Evolutionary conservation across 208 protist genomes (phyloP).

Genomic region (Leptomonas pyrrhocoris): DNA sequence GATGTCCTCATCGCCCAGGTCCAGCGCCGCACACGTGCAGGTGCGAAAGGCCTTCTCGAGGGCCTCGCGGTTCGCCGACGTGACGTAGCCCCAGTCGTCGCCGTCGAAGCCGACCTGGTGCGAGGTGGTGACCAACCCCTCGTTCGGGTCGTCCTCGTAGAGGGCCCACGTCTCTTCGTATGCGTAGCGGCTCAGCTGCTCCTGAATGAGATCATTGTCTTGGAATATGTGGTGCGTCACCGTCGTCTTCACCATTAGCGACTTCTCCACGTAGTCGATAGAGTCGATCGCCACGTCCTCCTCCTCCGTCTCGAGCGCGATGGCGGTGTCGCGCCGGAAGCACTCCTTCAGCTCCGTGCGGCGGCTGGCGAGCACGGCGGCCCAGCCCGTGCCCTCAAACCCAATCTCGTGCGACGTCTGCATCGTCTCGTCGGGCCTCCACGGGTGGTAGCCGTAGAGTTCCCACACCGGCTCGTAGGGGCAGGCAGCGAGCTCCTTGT

Average conservation of each 20-base stretch:
- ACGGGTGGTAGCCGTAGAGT: constrained; percentile 53
- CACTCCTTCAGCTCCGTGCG: constrained; percentile 37
- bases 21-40: constrained; percentile 34
- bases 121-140: constrained; percentile 29
- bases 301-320: constrained; percentile 35
- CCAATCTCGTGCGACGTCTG: constrained; percentile 37
- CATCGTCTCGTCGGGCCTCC: constrained; percentile 31
- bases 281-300: constrained; percentile 33
- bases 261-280: constrained; percentile 22
- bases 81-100: constrained; percentile 64
- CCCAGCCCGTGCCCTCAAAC: constrained; percentile 63
- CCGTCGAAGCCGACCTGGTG: constrained; percentile 78
- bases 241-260: constrained; percentile 26
- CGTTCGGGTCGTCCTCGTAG: constrained; percentile 39
- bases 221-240: constrained; percentile 27
- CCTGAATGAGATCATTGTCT: constrained; percentile 34
- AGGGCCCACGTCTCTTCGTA: constrained; percentile 52
- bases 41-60: constrained; percentile 38
- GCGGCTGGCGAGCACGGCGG: constrained; percentile 39
- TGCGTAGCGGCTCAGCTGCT: constrained; percentile 40
- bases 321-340: constrained; percentile 44
- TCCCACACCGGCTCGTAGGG: constrained; percentile 54
- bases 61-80: constrained; percentile 30
- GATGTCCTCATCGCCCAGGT: constrained; percentile 40
- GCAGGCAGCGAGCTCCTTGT: constrained; percentile 42